Percentiles rank a stretch among this genome's conserved stretches.
phyloP scores from a whole-genome alignment of 23 red algal genomes.

The Gracilaria vermiculophylla region DNA sequence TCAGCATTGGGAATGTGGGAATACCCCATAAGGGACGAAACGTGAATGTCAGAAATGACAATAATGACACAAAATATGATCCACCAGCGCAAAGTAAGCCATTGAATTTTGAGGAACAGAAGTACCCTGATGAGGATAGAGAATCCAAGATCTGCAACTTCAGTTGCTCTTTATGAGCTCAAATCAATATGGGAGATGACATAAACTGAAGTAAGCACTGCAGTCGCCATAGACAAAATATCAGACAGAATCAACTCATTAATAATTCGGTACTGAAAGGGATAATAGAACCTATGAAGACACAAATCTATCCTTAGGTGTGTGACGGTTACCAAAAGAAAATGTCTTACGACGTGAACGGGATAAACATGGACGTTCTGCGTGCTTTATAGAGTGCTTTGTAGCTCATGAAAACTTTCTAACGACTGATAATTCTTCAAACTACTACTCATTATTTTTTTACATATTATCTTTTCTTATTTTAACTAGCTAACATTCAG shows the following conservation, averaged over 20 bases:
- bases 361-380: neutral
- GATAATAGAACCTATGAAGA: neutral
- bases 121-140: neutral
- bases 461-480: neutral
- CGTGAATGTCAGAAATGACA: neutral
- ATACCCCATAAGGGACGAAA: neutral
- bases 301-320: neutral
- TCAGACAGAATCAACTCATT: neutral
- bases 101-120: neutral
- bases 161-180: neutral
- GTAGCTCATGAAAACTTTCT: conserved; percentile 2
- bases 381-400: conserved; percentile 36
- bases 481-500: neutral
- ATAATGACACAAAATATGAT: neutral
- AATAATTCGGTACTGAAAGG: neutral
- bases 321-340: neutral
- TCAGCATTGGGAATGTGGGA: no score
- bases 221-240: neutral
- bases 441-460: neutral
- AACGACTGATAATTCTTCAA: neutral
- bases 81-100: neutral
- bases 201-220: neutral
- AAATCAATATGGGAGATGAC: neutral
- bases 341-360: conserved; percentile 19
- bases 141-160: neutral